phyloP scores from a whole-genome alignment of 169 alveolate genomes.

The Perkinsus olseni region DNA sequence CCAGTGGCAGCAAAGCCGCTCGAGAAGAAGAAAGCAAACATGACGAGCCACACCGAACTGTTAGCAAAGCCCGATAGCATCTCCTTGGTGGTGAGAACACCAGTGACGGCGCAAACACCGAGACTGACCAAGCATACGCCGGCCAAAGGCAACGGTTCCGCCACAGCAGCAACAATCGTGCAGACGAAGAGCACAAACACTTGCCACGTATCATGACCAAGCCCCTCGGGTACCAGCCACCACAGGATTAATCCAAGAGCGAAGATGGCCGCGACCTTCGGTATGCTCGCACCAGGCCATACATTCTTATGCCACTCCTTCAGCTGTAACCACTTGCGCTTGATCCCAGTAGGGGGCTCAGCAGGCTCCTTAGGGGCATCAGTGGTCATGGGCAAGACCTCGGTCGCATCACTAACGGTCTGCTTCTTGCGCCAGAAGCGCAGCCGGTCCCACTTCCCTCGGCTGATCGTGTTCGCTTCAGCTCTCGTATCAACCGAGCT shows the following conservation, averaged over 20 bases:
- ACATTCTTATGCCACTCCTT: background rate
- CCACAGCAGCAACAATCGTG: background rate
- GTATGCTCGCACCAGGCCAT: background rate
- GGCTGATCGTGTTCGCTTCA: background rate
- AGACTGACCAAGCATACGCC: background rate
- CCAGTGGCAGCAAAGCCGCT: background rate
- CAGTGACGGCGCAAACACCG: background rate
- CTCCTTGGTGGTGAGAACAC: background rate
- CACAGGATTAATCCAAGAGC: background rate
- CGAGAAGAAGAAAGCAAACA: constrained; percentile 4
- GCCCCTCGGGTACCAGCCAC: background rate
- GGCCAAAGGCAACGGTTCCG: background rate
- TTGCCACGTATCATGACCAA: background rate
- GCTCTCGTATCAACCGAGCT: background rate
- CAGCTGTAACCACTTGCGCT: background rate
- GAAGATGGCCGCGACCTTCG: background rate
- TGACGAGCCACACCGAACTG: background rate
- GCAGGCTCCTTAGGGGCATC: background rate
- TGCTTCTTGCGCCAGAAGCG: background rate
- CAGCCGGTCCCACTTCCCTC: background rate
- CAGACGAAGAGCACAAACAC: background rate
- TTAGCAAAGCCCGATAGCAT: background rate
- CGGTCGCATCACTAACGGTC: background rate
- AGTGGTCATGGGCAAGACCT: background rate
- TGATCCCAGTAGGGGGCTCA: background rate